These are phyloP conservation scores for Trametes villosa DNA, from an alignment of 768 basidiomycete species.

Conservation along the genomic window DNA sequence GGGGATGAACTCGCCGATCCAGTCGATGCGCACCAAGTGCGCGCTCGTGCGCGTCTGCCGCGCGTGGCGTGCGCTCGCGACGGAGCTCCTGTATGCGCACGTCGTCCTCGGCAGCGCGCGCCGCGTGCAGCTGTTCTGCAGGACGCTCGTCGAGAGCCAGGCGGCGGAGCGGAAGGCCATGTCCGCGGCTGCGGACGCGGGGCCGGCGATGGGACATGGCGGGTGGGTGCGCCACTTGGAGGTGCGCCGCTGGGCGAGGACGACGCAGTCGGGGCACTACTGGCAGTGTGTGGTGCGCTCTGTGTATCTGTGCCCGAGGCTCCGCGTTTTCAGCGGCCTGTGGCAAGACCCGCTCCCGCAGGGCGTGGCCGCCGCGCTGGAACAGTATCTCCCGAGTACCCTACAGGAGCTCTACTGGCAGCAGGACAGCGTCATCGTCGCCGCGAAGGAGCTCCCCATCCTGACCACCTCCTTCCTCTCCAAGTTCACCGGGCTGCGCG, in stretches of 20 bases:
- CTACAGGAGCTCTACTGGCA: conserved; percentile 53
- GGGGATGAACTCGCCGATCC: conserved; percentile 50
- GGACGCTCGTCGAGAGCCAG: conserved; percentile 37
- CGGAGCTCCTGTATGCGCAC: conserved; percentile 51
- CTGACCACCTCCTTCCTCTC: conserved; percentile 44
- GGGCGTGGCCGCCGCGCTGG: conserved; percentile 48
- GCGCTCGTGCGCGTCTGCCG: conserved; percentile 52
- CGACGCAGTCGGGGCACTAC: conserved; percentile 41
- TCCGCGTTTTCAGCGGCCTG: conserved; percentile 50
- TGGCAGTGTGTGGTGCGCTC: conserved; percentile 49
- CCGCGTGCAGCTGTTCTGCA: conserved; percentile 44
- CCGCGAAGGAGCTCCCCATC: conserved; percentile 28
- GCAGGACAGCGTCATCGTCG: conserved; percentile 29
- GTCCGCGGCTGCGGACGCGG: background rate
- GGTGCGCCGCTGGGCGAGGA: conserved; percentile 50
- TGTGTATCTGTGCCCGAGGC: conserved; percentile 48
- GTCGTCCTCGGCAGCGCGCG: conserved; percentile 49
- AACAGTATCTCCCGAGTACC: conserved; percentile 44
- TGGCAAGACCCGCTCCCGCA: conserved; percentile 49
- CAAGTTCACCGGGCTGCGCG: conserved; percentile 44
- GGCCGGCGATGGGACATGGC: conserved; percentile 37
- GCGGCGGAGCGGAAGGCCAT: conserved; percentile 8
- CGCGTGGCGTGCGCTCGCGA: conserved; percentile 48
- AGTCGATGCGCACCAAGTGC: conserved; percentile 54
- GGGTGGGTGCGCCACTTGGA: conserved; percentile 55